Evolutionary conservation across 345 rosid genomes (phyloP), one percentile per base, ranked within the genome.

Genomic region (Linum usitatissimum): DNA sequence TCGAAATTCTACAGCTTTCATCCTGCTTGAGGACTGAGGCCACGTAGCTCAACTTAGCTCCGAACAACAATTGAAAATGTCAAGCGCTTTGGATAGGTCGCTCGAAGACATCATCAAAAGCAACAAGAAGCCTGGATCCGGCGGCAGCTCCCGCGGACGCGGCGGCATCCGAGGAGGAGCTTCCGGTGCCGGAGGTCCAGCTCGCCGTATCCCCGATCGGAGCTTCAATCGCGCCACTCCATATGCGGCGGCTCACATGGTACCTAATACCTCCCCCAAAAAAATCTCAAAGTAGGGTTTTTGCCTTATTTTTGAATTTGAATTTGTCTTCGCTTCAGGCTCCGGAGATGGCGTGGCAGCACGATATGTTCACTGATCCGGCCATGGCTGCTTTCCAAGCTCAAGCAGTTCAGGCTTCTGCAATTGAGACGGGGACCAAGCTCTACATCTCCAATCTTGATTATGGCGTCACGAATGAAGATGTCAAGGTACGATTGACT

Each of bases 401-500:
- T 34, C 38, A 34, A 34, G 38, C 38, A 7, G 38, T 73, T 63
- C 85, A 89, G 48, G 73, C 83, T 20, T 71, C 90, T 1, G 82
- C 81, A 20, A 78, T 93, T 30, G 97, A 87, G 78, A 92, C 98
- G 2, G 99, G 99, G 53, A 87, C 97, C 34, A 93, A 93, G 87
- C 96, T 93, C 40, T 89, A 85, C 69, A 77, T 90, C 6, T 93
- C 97, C 1, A 92, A 92, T 78, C 71, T 93, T 64, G 94, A 93
- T 18, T 93, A 86, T 57, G 99, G 99, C 0, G 99, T 93, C 60
- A 85, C 96, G 38, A 90, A 90, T 73, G 97, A 93, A 67, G 99
- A 93, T 65, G 71, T 93, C 53, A 93, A 93, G 97, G 98, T 89
- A 3, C 3, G 51, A 45, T 10, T 3, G 10, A 45, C 4, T 34